Evolutionary conservation across 768 basidiomycete species (phyloP).

Genomic region (Boletus sp.): DNA sequence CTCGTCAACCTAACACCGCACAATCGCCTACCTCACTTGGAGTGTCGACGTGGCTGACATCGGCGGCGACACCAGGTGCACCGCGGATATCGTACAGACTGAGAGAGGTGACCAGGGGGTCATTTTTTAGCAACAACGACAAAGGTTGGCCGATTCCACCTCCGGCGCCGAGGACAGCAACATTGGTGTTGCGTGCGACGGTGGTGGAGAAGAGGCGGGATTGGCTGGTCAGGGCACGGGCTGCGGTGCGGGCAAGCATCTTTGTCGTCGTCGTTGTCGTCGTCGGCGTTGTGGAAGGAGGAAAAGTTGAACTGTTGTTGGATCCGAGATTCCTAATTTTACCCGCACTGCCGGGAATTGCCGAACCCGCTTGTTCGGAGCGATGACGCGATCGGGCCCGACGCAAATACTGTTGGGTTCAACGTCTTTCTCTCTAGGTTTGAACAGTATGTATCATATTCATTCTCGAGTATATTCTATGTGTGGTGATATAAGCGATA

Average conservation of each 20-base stretch:
- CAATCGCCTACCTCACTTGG: slow-evolving; percentile 66
- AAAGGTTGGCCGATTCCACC: slow-evolving; percentile 99
- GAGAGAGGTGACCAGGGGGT: slow-evolving; percentile 84
- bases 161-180: slow-evolving; percentile 95
- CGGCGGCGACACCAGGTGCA: slow-evolving; percentile 84
- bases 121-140: slow-evolving; percentile 82
- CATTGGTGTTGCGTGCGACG: slow-evolving; percentile 72
- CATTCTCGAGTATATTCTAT: neutral
- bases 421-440: no score
- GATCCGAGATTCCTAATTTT: slow-evolving; percentile 3
- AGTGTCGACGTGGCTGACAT: slow-evolving; percentile 93
- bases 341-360: slow-evolving; percentile 9
- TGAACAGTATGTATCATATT: neutral
- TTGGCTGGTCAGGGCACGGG: slow-evolving; percentile 53
- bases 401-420: no score
- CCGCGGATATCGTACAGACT: slow-evolving; percentile 47
- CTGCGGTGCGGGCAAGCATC: slow-evolving; percentile 69
- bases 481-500: neutral
- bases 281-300: slow-evolving; percentile 12
- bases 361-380: neutral
- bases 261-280: slow-evolving; percentile 27
- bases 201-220: slow-evolving; percentile 77
- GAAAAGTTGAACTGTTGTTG: neutral
- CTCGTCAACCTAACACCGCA: neutral
- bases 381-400: no score